Conservation (phyloP, 768 basidiomycete species). For the Boletus pseudopeckii region DNA sequence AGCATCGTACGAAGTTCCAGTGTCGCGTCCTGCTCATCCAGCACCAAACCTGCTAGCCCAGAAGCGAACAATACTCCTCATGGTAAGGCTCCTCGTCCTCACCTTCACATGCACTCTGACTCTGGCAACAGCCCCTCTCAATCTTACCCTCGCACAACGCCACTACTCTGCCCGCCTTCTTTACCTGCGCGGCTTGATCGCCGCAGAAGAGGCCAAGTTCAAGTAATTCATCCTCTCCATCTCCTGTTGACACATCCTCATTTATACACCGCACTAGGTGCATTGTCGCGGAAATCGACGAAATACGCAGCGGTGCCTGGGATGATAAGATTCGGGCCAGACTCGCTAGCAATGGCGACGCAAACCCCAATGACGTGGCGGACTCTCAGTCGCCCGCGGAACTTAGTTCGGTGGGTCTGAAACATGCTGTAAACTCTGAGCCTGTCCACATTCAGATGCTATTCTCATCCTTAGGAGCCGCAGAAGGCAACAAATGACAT, state of each 20-base stretch:
- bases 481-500: conserved; percentile 4
- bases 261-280: conserved; percentile 37
- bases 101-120: conserved; percentile 5
- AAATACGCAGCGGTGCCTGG: conserved; percentile 66
- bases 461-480: conserved; percentile 8
- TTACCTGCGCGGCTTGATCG: conserved; percentile 70
- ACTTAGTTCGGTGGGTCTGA: conserved; percentile 9
- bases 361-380: conserved; percentile 4
- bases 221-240: conserved; percentile 43
- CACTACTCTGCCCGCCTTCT: conserved; percentile 66
- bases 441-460: not conserved
- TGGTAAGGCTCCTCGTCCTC: conserved; percentile 37
- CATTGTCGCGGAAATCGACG: conserved; percentile 71
- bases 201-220: conserved; percentile 73
- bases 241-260: not conserved
- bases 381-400: not conserved
- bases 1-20: not conserved
- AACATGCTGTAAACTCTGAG: not conserved
- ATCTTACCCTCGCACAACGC: conserved; percentile 70
- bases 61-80: conserved; percentile 52
- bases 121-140: conserved; percentile 48
- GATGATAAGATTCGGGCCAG: conserved; percentile 48
- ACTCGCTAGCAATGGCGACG: conserved; percentile 17
- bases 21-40: not conserved
- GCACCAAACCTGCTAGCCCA: conserved; percentile 31